A percentile compares a stretch with the other conserved stretches of the same genome.
These are phyloP conservation scores for Medicago ruthenica DNA, from an alignment of 306 rosid species.

Conservation along the genomic window DNA sequence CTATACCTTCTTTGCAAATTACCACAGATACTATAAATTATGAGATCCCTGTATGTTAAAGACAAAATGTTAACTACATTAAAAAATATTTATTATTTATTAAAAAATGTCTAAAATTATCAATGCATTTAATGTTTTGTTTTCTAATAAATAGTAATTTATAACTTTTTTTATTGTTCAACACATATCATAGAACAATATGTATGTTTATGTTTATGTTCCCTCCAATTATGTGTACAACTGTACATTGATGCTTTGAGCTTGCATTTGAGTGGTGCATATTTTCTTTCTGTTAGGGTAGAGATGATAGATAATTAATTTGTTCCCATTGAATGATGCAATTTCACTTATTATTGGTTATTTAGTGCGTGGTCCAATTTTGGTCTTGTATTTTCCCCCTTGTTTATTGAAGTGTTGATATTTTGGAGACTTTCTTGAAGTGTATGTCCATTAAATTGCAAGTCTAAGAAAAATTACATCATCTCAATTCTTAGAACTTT, in stretches of 20 bases:
- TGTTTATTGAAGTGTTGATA: neutral
- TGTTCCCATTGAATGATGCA: conserved; percentile 35
- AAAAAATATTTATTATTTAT: neutral
- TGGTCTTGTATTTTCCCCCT: neutral
- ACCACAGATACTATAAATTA: neutral
- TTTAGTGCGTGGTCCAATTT: neutral
- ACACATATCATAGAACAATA: no score
- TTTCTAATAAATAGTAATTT: no score
- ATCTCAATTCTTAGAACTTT: neutral
- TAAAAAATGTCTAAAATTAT: neutral
- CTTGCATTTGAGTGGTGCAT: conserved; percentile 28
- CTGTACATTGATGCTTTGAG: conserved; percentile 29
- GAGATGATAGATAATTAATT: conserved; percentile 3
- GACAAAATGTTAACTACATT: neutral
- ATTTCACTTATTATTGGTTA: conserved; percentile 16
- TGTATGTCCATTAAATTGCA: neutral
- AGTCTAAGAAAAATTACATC: neutral
- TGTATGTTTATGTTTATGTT: neutral
- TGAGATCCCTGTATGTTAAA: neutral
- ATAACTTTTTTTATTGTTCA: no score
- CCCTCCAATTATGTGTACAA: conserved; percentile 10
- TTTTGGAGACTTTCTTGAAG: neutral
- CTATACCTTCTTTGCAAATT: no score
- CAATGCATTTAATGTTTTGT: neutral
- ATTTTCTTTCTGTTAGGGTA: neutral